Evolutionary conservation across 1,284 basidiomycete species (phyloP).

Genomic region (Cutaneotrichosporon sp.): DNA sequence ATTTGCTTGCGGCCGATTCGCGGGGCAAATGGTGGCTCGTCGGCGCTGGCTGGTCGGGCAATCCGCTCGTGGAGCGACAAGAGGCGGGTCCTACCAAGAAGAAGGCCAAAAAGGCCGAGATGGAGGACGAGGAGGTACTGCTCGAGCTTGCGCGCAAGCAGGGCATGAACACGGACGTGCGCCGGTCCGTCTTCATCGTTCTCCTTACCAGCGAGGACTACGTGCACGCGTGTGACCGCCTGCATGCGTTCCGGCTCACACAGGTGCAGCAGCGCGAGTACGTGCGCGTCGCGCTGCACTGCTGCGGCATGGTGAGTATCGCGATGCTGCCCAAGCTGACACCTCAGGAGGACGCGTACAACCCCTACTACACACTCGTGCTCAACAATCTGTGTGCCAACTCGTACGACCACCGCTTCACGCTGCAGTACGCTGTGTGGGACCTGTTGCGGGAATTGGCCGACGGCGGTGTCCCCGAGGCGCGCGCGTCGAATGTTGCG

Average conservation of each 20-base stretch:
- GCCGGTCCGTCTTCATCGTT: conserved; percentile 83
- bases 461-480: conserved; percentile 51
- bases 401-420: conserved; percentile 70
- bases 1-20: conserved; percentile 74
- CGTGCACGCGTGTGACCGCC: conserved; percentile 80
- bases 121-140: conserved; percentile 55
- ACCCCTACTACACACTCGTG: conserved; percentile 92
- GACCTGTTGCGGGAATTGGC: conserved; percentile 91
- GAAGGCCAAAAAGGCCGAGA: conserved; percentile 11
- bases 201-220: conserved; percentile 97
- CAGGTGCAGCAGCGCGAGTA: conserved; percentile 93
- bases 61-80: conserved; percentile 66
- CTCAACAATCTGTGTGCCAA: conserved; percentile 56
- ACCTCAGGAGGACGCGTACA: conserved; percentile 77
- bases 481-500: conserved; percentile 54
- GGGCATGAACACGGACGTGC: conserved; percentile 97
- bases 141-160: conserved; percentile 79
- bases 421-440: conserved; percentile 94
- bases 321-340: background rate
- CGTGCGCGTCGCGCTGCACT: conserved; percentile 84
- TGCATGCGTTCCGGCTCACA: conserved; percentile 74
- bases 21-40: conserved; percentile 99
- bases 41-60: conserved; percentile 91
- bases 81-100: background rate
- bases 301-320: conserved; percentile 73